Conservation (phyloP, 2,329 filamentous ascomycete genomes). For the Penicillium sp. region DNA sequence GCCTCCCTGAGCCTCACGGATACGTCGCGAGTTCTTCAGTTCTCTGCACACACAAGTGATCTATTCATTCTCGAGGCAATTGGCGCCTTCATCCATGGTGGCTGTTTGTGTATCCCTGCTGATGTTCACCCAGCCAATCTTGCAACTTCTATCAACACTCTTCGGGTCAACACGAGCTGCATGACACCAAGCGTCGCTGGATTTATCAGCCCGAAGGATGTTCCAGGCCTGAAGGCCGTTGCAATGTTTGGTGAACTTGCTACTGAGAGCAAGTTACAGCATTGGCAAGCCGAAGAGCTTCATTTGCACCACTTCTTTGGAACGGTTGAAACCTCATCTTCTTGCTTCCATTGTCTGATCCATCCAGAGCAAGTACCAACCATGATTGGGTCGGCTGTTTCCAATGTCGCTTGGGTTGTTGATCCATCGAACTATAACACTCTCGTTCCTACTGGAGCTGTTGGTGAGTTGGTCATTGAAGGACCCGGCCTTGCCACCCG, state of each 20-base stretch:
- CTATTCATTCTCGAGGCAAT: conserved; percentile 44
- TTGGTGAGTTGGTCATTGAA: conserved; percentile 38
- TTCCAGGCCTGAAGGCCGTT: conserved; percentile 25
- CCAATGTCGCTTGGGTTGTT: conserved; percentile 36
- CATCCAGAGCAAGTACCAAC: not conserved
- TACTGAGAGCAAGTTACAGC: not conserved
- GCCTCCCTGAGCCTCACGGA: conserved; percentile 21
- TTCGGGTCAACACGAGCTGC: conserved; percentile 32
- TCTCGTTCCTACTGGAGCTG: conserved; percentile 36
- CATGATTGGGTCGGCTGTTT: conserved; percentile 25
- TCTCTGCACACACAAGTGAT: conserved; percentile 49
- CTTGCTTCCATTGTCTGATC: conserved; percentile 18
- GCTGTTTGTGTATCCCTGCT: conserved; percentile 50
- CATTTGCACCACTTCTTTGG: conserved; percentile 27
- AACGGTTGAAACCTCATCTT: conserved; percentile 26
- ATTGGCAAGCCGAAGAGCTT: conserved; percentile 19
- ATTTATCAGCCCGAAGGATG: conserved; percentile 27
- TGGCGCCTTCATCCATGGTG: conserved; percentile 41
- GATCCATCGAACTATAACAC: conserved; percentile 28
- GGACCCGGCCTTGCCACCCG: conserved; percentile 44
- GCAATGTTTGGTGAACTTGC: conserved; percentile 24
- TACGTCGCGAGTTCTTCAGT: conserved; percentile 39
- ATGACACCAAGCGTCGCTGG: conserved; percentile 33
- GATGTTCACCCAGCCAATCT: conserved; percentile 52
- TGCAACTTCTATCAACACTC: conserved; percentile 52